Evolutionary conservation across 495 filamentous ascomycete genomes (phyloP).

Genomic region (Eremomyces bilateralis): DNA sequence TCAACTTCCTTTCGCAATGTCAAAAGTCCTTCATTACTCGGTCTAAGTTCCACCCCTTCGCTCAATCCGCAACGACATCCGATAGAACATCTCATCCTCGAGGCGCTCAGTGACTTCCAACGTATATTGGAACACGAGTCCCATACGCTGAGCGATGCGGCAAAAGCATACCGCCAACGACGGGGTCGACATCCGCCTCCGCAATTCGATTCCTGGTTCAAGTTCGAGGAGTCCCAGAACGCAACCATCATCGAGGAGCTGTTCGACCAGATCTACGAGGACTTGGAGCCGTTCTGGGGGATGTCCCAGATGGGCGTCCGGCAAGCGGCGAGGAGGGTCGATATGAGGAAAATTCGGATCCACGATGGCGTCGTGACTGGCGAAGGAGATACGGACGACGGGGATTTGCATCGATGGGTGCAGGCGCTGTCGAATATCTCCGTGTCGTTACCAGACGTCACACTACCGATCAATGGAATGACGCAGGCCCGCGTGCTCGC

Average conservation of each 20-base stretch:
- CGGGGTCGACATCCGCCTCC: slow-evolving; percentile 20
- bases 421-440: slow-evolving; percentile 4
- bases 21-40: too few relatives aligned
- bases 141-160: too few relatives aligned
- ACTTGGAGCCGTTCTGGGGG: slow-evolving; percentile 20
- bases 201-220: slow-evolving; percentile 17
- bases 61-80: too few relatives aligned
- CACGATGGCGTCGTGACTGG: slow-evolving; percentile 13
- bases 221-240: slow-evolving; percentile 13
- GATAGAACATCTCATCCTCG: too few relatives aligned
- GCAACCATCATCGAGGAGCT: slow-evolving; percentile 19
- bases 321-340: slow-evolving; percentile 11
- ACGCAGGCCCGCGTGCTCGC: slow-evolving; percentile 16
- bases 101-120: too few relatives aligned
- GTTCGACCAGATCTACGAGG: slow-evolving; percentile 22
- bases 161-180: slow-evolving; percentile 15
- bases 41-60: too few relatives aligned
- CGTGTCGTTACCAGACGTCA: slow-evolving; percentile 21
- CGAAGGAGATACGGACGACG: slow-evolving; percentile 7
- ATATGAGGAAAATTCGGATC: slow-evolving; percentile 12
- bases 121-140: too few relatives aligned
- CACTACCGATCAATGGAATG: slow-evolving; percentile 17
- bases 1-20: too few relatives aligned
- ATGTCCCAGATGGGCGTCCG: slow-evolving; percentile 13
- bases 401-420: slow-evolving; percentile 14